phyloP scores from a whole-genome alignment of 768 basidiomycete genomes.

The Vararia minispora region DNA sequence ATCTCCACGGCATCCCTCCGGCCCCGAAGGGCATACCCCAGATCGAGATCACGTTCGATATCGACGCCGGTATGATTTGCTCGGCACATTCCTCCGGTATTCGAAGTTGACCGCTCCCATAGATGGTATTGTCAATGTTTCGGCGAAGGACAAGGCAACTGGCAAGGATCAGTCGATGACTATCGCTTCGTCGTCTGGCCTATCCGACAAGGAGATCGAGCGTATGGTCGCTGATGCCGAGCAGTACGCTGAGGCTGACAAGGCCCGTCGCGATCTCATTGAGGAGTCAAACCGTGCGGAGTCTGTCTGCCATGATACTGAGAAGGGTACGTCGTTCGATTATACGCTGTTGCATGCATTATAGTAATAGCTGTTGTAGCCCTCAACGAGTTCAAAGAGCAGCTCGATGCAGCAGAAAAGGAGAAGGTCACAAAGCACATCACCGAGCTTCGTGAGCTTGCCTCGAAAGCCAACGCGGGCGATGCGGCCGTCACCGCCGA shows the following conservation, averaged over 20 bases:
- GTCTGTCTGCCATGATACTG: conserved; percentile 87
- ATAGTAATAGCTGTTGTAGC: conserved; percentile 32
- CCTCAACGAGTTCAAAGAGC: conserved; percentile 96
- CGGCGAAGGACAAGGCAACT: conserved; percentile 91
- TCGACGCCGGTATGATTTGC: conserved; percentile 68
- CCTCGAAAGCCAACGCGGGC: conserved; percentile 80
- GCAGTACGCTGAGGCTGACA: conserved; percentile 88
- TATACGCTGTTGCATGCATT: neutral
- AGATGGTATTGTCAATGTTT: conserved; percentile 97
- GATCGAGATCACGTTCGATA: conserved; percentile 88
- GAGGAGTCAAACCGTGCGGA: conserved; percentile 97
- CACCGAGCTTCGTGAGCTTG: conserved; percentile 77
- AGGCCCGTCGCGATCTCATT: conserved; percentile 75
- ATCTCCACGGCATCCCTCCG: conserved; percentile 93
- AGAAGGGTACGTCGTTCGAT: conserved; percentile 57
- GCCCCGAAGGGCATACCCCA: conserved; percentile 69
- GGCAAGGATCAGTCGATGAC: conserved; percentile 92
- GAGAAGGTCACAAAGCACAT: conserved; percentile 89
- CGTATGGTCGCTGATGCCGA: conserved; percentile 94
- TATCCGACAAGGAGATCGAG: conserved; percentile 94
- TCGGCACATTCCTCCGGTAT: neutral
- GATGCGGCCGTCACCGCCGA: conserved; percentile 78
- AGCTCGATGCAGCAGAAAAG: conserved; percentile 85
- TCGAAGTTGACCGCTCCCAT: conserved; percentile 6
- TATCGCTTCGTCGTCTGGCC: conserved; percentile 93